These are phyloP conservation scores for Suillus ampliporus DNA, from an alignment of 768 basidiomycete genomes.

Conservation along the genomic window DNA sequence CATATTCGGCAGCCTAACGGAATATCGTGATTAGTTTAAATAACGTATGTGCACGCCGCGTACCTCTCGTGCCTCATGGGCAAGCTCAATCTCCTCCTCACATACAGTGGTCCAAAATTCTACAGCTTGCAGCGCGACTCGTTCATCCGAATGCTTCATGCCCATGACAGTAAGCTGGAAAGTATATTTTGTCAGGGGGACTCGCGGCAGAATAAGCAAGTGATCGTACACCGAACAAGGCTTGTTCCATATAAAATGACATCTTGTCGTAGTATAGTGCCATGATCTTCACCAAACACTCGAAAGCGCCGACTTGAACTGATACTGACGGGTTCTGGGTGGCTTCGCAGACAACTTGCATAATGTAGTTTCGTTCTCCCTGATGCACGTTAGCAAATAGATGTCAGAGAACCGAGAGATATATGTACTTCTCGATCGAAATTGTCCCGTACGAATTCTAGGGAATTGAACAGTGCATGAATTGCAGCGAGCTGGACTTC, in stretches of 20 bases:
- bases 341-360: constrained; percentile 99
- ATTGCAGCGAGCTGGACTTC: constrained; percentile 96
- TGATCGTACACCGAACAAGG: constrained; percentile 85
- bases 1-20: constrained; percentile 83
- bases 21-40: constrained; percentile 17
- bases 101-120: constrained; percentile 99
- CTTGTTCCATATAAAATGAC: constrained; percentile 99
- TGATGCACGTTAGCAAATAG: constrained; percentile 35
- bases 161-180: constrained; percentile 91
- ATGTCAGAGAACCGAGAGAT: neutral
- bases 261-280: constrained; percentile 98
- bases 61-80: constrained; percentile 91
- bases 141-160: constrained; percentile 92
- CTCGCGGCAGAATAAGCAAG: constrained; percentile 12
- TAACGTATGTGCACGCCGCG: constrained; percentile 19
- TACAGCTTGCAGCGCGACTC: constrained; percentile 93
- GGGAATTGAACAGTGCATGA: constrained; percentile 90
- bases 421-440: constrained; percentile 88
- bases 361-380: constrained; percentile 99
- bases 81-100: constrained; percentile 94
- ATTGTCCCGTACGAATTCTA: constrained; percentile 97
- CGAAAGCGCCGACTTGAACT: constrained; percentile 96
- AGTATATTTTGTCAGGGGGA: constrained; percentile 20
- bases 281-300: constrained; percentile 97
- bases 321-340: constrained; percentile 81